Base-by-base conservation (phyloP, 345 rosid genomes). In the Eucalyptus viminalis region DNA sequence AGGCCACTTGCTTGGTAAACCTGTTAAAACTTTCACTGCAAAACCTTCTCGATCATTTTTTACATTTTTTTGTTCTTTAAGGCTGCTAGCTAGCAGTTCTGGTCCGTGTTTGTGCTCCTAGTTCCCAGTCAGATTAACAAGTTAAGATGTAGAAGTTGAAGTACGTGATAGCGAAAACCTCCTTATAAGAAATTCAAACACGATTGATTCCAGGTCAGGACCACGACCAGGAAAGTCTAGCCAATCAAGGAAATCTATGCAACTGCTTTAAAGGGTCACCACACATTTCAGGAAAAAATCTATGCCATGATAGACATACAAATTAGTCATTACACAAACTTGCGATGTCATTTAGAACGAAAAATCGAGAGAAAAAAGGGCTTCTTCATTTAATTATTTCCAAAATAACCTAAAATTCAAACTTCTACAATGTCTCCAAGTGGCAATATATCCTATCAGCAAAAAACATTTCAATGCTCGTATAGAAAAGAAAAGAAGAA, bases 1-100 rank as follows among this genome's bases (percentile, higher is more conserved):
- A 91, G 89, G 90, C 86, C 86, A 89, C 88, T 76, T 89, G 89
- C 92, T 67, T 91, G 90, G 91, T 89, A 88, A 31, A 90, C 29
- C 7, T 27, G 87, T 47, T 47, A 6, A 21, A 86, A 45, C 40
- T 86, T 50, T 47, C 87, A 47, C 56, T 47, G 40, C 44, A 86
- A n/a, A 49, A 29, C 43, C 58, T 50, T 86, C 37, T 25, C 34
- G 11, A 51, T 86, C 56, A 45, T 86, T 86, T 31, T 50, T 86
- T n/a, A n/a, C 34, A 4, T 27, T 37, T 11, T 76, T 37, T 76
- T 76, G 9, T 76, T 37, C 83, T 76, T 76, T 21, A 76, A 76
- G 45, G 83, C 83, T 76, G 47, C 27, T 37, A 2, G 8, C 27
- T 76, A 76, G 47, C 83, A 76, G 27, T 21, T 37, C 47, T 76